Base-by-base conservation (phyloP, 108 stramenopile species). In the Cyclostephanos invisitatus region DNA sequence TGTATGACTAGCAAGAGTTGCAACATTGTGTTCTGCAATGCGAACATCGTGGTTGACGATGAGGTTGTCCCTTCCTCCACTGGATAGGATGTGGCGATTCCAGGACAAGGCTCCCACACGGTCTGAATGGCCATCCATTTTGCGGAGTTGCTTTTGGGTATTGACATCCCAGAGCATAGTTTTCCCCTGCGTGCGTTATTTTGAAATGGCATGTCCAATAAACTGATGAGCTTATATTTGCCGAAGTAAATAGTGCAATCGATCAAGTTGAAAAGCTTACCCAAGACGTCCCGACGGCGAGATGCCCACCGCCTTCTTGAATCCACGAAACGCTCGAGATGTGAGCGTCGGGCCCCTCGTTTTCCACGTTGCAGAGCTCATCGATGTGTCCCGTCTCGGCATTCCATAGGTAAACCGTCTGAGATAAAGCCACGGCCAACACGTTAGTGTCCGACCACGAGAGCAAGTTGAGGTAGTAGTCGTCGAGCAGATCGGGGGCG, bases 351-450 rank as follows among this genome's bases (percentile, higher is more conserved):
- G 82, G 86, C 61, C 89, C 93, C 7, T 74, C 78, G 51, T 37
- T 74, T 57, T 90, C 89, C 10, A 94, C 71, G 9, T 89, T 89
- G 61, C 91, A 81, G 48, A 99, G 82, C 78, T 98, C 96, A 15
- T 95, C 85, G 68, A 98, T 99, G 40, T 84, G 84, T 21, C 99
- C 99, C 46, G 96, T 92, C 20, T 79, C 77, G 7, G 99, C 98
- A 73, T 99, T 94, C 99, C 99, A 99, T 21, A 99, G 85, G 79
- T 99, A 99, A 2, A 99, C 97, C 38, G 94, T 93, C 77, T 97
- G 98, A 32, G 91, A 88, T 12, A 99, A 85, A 22, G 99, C 99
- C 11, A 99, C 98, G 20, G 99, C 99, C 58, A 99, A 76, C 20
- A 98, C 81, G 75, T 99, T 98, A 64, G 86, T 89, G 58, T 84